Evolutionary conservation across 257 asterid genomes (phyloP).

Genomic region (Lycium ferocissimum): DNA sequence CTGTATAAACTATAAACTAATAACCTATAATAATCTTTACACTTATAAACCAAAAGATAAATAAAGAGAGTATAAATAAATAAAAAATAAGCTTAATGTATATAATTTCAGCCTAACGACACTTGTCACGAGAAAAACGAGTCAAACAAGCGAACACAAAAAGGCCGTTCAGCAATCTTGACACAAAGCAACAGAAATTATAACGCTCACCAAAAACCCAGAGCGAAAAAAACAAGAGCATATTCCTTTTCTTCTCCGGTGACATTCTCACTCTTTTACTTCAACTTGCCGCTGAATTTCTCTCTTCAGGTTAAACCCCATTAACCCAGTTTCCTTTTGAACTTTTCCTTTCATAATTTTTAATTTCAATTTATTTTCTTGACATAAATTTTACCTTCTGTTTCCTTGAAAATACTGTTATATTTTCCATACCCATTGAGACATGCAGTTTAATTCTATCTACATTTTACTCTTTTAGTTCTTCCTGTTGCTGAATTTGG

Average conservation of each 20-base stretch:
- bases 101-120: not conserved
- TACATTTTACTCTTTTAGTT: not conserved
- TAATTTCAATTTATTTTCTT: not conserved
- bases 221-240: not conserved
- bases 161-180: not conserved
- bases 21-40: too few species aligned
- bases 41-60: not conserved
- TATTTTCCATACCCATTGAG: not conserved
- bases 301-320: not conserved
- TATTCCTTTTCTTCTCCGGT: not conserved
- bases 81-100: not conserved
- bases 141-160: not conserved
- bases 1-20: too few species aligned
- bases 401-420: too few species aligned
- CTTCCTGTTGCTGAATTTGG: conserved; percentile 1
- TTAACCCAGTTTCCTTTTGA: not conserved
- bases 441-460: not conserved
- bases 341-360: not conserved
- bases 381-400: not conserved
- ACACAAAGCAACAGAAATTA: not conserved
- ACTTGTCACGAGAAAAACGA: not conserved
- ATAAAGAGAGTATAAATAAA: too few species aligned
- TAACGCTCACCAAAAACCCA: not conserved
- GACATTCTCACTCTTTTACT: not conserved
- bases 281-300: not conserved